These are phyloP conservation scores for Paramecium biaurelia DNA, from an alignment of 73 alveolate genomes.

Conservation along the genomic window DNA sequence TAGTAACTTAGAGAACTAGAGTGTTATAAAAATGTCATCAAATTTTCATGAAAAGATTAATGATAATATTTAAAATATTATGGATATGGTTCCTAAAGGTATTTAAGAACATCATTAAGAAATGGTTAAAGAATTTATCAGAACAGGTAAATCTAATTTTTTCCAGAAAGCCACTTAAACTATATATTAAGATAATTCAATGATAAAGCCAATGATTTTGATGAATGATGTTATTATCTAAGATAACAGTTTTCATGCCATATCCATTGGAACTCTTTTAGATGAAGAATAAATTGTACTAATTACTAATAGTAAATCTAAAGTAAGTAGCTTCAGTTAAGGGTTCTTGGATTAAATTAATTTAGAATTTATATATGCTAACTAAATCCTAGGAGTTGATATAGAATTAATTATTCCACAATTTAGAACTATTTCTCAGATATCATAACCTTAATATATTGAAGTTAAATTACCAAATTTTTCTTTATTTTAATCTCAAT, in stretches of 20 bases:
- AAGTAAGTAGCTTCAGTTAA: background rate
- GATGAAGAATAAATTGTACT: background rate
- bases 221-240: background rate
- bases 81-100: background rate
- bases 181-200: background rate
- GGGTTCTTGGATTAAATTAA: background rate
- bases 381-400: background rate
- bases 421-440: background rate
- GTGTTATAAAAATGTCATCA: background rate
- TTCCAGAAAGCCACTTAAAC: background rate
- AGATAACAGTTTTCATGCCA: background rate
- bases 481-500: background rate
- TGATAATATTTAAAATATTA: background rate
- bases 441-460: background rate
- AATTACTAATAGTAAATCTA: background rate
- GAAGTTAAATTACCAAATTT: background rate
- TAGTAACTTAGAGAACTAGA: background rate
- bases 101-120: background rate
- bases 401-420: background rate
- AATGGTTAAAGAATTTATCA: background rate
- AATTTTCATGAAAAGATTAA: background rate
- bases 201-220: background rate
- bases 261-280: background rate
- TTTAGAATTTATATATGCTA: background rate
- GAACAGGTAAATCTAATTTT: conserved; percentile 8